phyloP scores from a whole-genome alignment of 2,329 filamentous ascomycete species.

The Gremmenia infestans region DNA sequence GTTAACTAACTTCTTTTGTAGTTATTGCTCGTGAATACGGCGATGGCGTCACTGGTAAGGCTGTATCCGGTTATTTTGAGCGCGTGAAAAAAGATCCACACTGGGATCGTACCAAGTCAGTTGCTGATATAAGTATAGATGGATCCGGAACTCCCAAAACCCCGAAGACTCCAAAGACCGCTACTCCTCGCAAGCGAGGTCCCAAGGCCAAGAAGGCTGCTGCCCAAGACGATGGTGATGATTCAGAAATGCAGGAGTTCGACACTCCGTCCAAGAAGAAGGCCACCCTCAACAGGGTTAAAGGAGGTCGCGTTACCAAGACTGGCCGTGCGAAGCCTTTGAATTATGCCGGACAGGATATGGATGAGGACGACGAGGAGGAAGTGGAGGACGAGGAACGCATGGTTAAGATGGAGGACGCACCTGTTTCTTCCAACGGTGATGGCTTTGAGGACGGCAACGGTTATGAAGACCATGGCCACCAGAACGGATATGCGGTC shows the following conservation, averaged over 20 bases:
- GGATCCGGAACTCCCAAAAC: slow-evolving; percentile 4
- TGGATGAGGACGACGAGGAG: slow-evolving; percentile 9
- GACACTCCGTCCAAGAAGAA: slow-evolving; percentile 20
- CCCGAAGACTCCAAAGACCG: neutral
- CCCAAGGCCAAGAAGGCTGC: slow-evolving; percentile 2
- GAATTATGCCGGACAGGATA: neutral
- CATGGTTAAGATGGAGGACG: neutral
- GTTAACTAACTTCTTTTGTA: slow-evolving; percentile 25
- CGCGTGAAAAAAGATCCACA: slow-evolving; percentile 22
- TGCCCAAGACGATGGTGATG: slow-evolving; percentile 6
- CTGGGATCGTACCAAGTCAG: slow-evolving; percentile 17
- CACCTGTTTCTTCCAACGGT: neutral
- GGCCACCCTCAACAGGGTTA: slow-evolving; percentile 18
- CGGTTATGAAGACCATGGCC: neutral
- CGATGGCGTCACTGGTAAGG: slow-evolving; percentile 26
- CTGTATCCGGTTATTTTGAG: slow-evolving; percentile 26
- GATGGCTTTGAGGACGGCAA: slow-evolving; percentile 2
- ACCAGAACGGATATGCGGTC: neutral
- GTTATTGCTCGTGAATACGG: slow-evolving; percentile 26
- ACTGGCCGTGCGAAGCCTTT: neutral
- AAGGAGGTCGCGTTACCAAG: slow-evolving; percentile 20
- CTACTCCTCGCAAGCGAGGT: neutral
- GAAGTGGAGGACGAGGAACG: neutral
- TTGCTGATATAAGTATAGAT: slow-evolving; percentile 8
- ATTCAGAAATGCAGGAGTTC: slow-evolving; percentile 1